Evolutionary conservation across 257 asterid genomes (phyloP).

Genomic region (Nicotiana sylvestris): DNA sequence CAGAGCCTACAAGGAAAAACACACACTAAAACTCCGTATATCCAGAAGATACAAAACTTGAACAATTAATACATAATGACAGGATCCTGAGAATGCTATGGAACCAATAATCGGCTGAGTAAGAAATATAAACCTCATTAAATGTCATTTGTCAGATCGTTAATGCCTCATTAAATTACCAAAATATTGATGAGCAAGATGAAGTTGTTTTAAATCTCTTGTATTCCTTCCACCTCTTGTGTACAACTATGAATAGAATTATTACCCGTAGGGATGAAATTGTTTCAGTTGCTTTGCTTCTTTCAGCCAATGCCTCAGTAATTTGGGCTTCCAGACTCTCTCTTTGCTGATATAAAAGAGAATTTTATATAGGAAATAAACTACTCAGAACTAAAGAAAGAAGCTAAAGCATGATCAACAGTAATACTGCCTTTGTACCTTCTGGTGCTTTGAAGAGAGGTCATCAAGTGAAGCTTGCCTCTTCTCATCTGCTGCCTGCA

Average conservation of each 20-base stretch:
- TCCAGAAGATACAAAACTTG: background rate
- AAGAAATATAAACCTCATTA: background rate
- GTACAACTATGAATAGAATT: slow-evolving; percentile 22
- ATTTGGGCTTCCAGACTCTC: slow-evolving; percentile 83
- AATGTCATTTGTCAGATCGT: background rate
- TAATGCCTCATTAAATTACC: background rate
- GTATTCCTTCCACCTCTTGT: background rate
- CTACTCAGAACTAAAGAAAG: slow-evolving; percentile 13
- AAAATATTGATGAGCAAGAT: background rate
- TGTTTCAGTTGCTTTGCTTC: slow-evolving; percentile 77
- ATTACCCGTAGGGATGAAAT: slow-evolving; percentile 78
- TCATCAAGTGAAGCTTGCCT: slow-evolving; percentile 64
- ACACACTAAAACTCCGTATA: slow-evolving; percentile 1
- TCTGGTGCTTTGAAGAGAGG: slow-evolving; percentile 76
- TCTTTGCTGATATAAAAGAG: slow-evolving; percentile 54
- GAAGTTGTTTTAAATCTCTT: background rate
- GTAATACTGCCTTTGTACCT: slow-evolving; percentile 42
- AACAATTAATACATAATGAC: background rate
- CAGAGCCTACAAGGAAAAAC: slow-evolving; percentile 45
- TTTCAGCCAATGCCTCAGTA: slow-evolving; percentile 73
- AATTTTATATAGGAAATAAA: slow-evolving; percentile 1
- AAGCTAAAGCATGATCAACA: background rate
- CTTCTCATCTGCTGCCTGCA: slow-evolving; percentile 87
- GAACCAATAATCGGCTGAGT: slow-evolving; percentile 1
- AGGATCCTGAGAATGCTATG: background rate